Percentiles rank a stretch among this genome's conserved stretches.
phyloP scores from a whole-genome alignment of 352 stramenopile genomes.

The Pythium aphanidermatum region DNA sequence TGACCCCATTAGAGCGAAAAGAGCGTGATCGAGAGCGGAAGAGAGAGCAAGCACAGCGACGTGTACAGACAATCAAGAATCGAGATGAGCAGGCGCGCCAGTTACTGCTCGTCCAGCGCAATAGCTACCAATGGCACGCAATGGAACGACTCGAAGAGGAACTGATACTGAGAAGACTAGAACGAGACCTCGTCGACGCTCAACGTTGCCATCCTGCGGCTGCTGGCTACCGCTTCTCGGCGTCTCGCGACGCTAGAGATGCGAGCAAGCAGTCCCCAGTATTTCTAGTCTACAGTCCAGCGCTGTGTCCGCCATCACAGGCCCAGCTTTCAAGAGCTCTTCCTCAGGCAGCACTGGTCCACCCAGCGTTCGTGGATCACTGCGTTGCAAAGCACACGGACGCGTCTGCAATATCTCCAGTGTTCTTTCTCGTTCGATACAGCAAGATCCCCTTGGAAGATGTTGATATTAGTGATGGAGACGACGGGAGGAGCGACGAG shows the following conservation, averaged over 20 bases:
- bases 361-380: slow-evolving; percentile 59
- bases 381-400: slow-evolving; percentile 39
- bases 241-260: slow-evolving; percentile 1
- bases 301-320: slow-evolving; percentile 34
- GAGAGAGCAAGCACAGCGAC: slow-evolving; percentile 18
- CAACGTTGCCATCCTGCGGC: slow-evolving; percentile 42
- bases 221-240: slow-evolving; percentile 47
- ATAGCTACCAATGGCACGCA: slow-evolving; percentile 21
- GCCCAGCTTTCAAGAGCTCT: slow-evolving; percentile 3
- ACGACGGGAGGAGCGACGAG: slow-evolving; percentile 16
- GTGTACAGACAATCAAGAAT: slow-evolving; percentile 9
- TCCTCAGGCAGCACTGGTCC: slow-evolving; percentile 20
- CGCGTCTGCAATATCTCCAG: slow-evolving; percentile 37
- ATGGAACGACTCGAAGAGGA: slow-evolving; percentile 46
- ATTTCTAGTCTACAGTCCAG: slow-evolving; percentile 48
- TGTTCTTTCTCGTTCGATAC: slow-evolving; percentile 62
- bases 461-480: slow-evolving; percentile 25
- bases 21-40: slow-evolving; percentile 18
- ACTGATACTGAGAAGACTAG: slow-evolving; percentile 49
- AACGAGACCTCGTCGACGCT: slow-evolving; percentile 51
- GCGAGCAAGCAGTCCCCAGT: slow-evolving; percentile 29
- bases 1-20: slow-evolving; percentile 26
- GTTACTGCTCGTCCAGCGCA: slow-evolving; percentile 9
- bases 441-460: slow-evolving; percentile 50
- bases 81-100: slow-evolving; percentile 4